phyloP scores from a whole-genome alignment of 129 eudicot genomes.

The Flaveria bidentis region DNA sequence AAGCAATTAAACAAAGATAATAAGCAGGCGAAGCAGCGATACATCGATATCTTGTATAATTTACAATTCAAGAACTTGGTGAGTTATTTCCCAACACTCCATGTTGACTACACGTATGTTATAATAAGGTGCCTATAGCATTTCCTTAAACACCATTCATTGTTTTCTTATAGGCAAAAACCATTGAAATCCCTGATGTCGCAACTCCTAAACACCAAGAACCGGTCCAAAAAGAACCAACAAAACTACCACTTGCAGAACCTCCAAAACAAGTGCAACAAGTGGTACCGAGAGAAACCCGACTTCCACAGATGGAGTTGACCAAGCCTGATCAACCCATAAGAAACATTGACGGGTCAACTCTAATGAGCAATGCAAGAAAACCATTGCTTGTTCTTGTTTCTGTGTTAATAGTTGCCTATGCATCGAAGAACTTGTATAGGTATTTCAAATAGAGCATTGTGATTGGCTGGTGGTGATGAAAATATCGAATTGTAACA shows the following conservation, averaged over 20 bases:
- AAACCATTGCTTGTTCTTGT: conserved; percentile 39
- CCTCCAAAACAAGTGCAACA: conserved; percentile 20
- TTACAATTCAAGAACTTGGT: conserved; percentile 74
- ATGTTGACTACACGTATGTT: background rate
- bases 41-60: conserved; percentile 65
- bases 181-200: conserved; percentile 27
- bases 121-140: background rate
- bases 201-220: conserved; percentile 21
- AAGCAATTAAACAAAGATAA: conserved; percentile 65
- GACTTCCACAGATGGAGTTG: background rate
- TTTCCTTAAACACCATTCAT: conserved; percentile 23
- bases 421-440: conserved; percentile 37
- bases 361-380: conserved; percentile 26
- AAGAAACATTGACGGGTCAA: conserved; percentile 10
- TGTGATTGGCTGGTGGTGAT: conserved; percentile 8
- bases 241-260: conserved; percentile 13
- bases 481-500: conserved; percentile 13
- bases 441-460: conserved; percentile 35
- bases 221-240: conserved; percentile 5
- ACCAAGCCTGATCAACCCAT: conserved; percentile 16
- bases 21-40: conserved; percentile 81
- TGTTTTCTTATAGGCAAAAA: conserved; percentile 10
- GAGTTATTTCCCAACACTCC: conserved; percentile 24
- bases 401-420: conserved; percentile 35
- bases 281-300: conserved; percentile 1